Conservation (phyloP, 208 protist species). For the Trypanosoma caninum region DNA sequence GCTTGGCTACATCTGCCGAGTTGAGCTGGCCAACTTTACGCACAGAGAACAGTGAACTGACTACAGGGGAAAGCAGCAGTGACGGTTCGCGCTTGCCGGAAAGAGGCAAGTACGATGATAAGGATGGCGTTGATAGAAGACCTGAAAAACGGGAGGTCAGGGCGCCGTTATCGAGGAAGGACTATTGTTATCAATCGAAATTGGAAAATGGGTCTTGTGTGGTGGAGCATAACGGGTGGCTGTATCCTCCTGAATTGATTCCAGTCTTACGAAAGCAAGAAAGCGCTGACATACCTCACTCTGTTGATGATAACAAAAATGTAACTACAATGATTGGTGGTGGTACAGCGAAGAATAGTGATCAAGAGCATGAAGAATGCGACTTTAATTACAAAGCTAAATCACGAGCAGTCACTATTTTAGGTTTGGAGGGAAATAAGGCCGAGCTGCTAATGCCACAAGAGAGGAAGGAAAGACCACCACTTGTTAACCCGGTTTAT, state of each 20-base stretch:
- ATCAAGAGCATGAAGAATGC: neutral
- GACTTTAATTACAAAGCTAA: neutral
- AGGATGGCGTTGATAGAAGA: neutral
- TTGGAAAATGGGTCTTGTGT: slow-evolving; percentile 7
- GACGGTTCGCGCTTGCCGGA: neutral
- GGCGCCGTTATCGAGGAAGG: neutral
- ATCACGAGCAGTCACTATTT: neutral
- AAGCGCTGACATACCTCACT: no score
- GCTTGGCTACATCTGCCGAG: neutral
- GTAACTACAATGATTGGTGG: no score
- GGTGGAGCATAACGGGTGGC: slow-evolving; percentile 58
- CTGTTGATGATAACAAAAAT: neutral
- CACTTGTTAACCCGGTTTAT: neutral
- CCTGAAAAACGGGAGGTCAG: neutral
- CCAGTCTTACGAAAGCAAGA: slow-evolving; percentile 3
- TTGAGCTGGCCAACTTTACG: slow-evolving; percentile 14
- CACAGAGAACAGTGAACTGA: neutral
- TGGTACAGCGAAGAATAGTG: neutral
- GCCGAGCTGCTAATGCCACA: neutral
- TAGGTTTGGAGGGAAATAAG: neutral
- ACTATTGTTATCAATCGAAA: neutral
- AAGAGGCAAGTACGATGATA: neutral
- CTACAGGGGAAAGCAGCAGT: neutral
- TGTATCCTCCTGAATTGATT: slow-evolving; percentile 49
- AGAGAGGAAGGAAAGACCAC: no score